These are phyloP conservation scores for Alternaria angustiovoidea DNA, from an alignment of 2,329 filamentous ascomycete species.

Conservation along the genomic window DNA sequence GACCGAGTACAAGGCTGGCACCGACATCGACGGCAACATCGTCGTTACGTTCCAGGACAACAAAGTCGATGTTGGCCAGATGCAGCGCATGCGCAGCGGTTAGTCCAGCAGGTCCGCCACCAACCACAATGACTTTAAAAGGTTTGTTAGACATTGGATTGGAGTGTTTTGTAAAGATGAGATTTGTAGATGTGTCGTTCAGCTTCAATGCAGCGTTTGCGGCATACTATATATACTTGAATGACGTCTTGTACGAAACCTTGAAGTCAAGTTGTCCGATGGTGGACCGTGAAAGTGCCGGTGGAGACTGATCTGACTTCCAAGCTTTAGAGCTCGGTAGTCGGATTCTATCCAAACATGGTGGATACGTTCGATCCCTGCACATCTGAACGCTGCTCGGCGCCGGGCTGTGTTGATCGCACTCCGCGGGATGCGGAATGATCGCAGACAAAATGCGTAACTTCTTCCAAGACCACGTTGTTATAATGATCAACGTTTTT, in stretches of 20 bases:
- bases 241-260: too few relatives aligned
- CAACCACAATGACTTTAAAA: conserved; percentile 3
- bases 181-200: neutral
- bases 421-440: too few relatives aligned
- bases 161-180: neutral
- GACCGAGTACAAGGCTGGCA: conserved; percentile 1
- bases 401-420: too few relatives aligned
- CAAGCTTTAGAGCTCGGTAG: neutral
- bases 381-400: too few relatives aligned
- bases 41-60: conserved; percentile 1
- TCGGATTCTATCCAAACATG: neutral
- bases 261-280: neutral
- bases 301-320: neutral
- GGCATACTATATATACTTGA: neutral
- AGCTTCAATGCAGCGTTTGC: neutral
- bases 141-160: neutral
- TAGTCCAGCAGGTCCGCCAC: neutral
- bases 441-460: too few relatives aligned
- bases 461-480: too few relatives aligned
- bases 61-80: neutral
- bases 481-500: too few relatives aligned
- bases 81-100: neutral
- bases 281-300: neutral
- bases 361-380: neutral
- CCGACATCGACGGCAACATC: conserved; percentile 3